Evolutionary conservation across 257 asterid genomes (phyloP), one percentile per base, ranked within the genome.

Genomic region (Petunia secreta): DNA sequence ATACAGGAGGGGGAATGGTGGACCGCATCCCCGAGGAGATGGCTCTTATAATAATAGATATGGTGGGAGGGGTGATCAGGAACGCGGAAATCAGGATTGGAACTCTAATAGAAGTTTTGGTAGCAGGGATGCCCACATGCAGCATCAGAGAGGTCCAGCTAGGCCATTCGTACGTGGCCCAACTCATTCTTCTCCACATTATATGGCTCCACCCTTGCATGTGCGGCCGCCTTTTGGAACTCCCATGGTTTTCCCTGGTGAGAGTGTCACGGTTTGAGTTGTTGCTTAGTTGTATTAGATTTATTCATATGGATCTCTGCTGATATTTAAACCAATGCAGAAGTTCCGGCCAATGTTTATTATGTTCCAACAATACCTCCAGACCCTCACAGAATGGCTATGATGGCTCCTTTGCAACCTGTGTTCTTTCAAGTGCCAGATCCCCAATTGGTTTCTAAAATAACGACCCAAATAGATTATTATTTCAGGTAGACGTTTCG

Each of bases 1-100:
- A n/a, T 89, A 80, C 58, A 90, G 93, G 73, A 89, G 93, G 87
- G 89, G 89, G 58, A 86, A 71, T 67, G 84, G 89, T 57, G 91
- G 93, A n/a, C 89, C 91, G 11, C 85, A 83, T 13, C 78, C 83
- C 65, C 90, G 88, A 68, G 95, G 92, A 3, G 93, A 93, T 78
- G 94, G 92, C 58, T 78, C 92, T 79, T 82, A 86, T 60, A 88
- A 86, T 65, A 86, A 86, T 64, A 84, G 75, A 59, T 85, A 85
- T 81, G 91, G 89, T 25, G 89, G 91, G 39, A 83, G 92, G 79
- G 92, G 97, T 15, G 94, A 92, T 80, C 97, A 87, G 77, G 93
- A 87, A 52, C 90, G 90, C 39, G 90, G 87, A 43, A 89, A 84
- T 78, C 89, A 86, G 71, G 91, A 89, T 34, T 86, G 90, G 90